Evolutionary conservation across 208 protist genomes (phyloP).

Genomic region (Kentomonas sorsogonicus): DNA sequence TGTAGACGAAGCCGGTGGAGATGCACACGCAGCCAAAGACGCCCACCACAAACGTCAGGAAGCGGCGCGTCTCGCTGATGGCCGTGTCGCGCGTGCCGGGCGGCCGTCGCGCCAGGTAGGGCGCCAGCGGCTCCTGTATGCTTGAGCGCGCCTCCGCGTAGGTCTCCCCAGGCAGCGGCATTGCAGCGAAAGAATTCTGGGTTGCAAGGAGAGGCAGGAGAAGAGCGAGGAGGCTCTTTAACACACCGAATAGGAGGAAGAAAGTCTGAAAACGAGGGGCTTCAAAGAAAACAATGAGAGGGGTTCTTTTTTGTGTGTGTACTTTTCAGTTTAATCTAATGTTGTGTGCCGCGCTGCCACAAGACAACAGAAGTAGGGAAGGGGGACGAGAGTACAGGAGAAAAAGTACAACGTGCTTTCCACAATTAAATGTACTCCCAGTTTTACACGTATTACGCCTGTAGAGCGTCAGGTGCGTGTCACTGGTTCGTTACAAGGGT

Average conservation of each 20-base stretch:
- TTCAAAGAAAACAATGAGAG: constrained; percentile 4
- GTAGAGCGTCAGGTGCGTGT: neutral
- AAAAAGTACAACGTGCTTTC: too few relatives aligned
- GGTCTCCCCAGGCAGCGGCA: constrained; percentile 19
- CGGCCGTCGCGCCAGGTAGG: constrained; percentile 16
- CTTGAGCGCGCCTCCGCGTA: constrained; percentile 23
- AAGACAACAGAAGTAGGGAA: too few relatives aligned
- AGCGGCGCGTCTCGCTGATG: constrained; percentile 31
- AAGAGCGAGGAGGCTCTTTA: neutral
- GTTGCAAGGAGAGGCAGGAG: neutral
- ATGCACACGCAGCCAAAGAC: constrained; percentile 40
- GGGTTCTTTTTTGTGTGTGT: neutral
- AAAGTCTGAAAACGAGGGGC: neutral
- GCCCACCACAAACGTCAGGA: constrained; percentile 31
- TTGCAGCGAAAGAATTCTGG: constrained; percentile 4
- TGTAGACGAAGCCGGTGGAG: constrained; percentile 68
- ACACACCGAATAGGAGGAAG: neutral
- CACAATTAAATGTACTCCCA: neutral
- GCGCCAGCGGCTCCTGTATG: constrained; percentile 16
- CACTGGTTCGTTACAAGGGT: neutral
- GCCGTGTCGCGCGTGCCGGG: neutral
- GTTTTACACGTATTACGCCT: neutral
- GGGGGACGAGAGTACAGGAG: too few relatives aligned
- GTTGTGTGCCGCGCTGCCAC: too few relatives aligned
- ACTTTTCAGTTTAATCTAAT: neutral